These are phyloP conservation scores for Pseudisothecium myosuroides DNA, from an alignment of 225 moss, liverwort and hornwort species.

Conservation along the genomic window DNA sequence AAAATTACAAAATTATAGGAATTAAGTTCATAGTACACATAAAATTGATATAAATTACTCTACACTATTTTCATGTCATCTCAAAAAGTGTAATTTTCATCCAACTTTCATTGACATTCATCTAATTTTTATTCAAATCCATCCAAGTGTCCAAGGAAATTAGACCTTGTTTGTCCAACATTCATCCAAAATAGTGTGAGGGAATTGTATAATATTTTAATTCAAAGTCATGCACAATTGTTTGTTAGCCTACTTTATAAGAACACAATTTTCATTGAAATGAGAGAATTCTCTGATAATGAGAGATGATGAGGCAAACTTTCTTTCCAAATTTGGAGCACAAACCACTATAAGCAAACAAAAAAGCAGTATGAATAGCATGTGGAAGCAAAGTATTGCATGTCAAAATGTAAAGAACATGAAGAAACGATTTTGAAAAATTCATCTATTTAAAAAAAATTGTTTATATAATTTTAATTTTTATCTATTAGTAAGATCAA, in stretches of 20 bases:
- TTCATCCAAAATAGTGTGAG: not conserved
- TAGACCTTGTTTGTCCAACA: rapidly evolving
- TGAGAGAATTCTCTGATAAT: not conserved
- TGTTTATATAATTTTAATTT: not conserved
- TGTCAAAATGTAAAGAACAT: not conserved
- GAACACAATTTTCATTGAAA: not conserved
- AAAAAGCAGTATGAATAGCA: rapidly evolving
- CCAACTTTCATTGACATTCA: not conserved
- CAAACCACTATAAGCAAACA: rapidly evolving
- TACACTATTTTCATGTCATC: not conserved
- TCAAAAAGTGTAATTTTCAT: not conserved
- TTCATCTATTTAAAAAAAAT: not conserved
- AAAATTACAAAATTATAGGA: not conserved
- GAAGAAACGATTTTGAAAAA: not conserved
- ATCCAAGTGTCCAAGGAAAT: not conserved
- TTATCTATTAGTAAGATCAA: rapidly evolving
- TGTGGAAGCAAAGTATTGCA: not conserved
- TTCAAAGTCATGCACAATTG: not conserved
- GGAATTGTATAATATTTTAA: not conserved
- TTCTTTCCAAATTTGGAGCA: not conserved
- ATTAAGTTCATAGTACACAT: not conserved
- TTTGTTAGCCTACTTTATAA: not conserved
- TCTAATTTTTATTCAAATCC: not conserved
- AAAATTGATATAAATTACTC: no score
- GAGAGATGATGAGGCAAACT: not conserved